A percentile compares a stretch with the other conserved stretches of the same genome.
Evolutionary conservation across 2,329 filamentous ascomycete species (phyloP).

Genomic region (Penicillium sp.): DNA sequence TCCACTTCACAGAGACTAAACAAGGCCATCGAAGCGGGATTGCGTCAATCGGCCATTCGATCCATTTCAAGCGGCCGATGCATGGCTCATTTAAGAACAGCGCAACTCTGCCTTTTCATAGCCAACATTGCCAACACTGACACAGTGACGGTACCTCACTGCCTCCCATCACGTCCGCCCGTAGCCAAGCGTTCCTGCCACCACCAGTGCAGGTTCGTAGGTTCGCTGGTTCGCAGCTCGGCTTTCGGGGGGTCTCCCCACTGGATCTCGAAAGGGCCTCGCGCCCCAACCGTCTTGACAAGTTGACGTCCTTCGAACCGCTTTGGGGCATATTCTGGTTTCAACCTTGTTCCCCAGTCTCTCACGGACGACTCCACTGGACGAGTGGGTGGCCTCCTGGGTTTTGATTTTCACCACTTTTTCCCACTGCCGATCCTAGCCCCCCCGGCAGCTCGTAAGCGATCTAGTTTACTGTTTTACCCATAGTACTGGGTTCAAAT

Average conservation of each 20-base stretch:
- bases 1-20: too few relatives aligned
- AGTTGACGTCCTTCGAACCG: constrained; percentile 9
- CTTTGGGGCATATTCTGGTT: constrained; percentile 12
- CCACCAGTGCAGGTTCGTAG: too few relatives aligned
- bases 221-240: neutral
- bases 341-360: constrained; percentile 17
- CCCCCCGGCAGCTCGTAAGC: constrained; percentile 7
- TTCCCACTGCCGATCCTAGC: constrained; percentile 14
- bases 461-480: constrained; percentile 16
- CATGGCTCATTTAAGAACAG: too few relatives aligned
- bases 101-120: too few relatives aligned
- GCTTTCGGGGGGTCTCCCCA: constrained; percentile 2
- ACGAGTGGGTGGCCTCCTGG: constrained; percentile 10
- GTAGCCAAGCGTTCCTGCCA: too few relatives aligned
- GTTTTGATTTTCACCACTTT: constrained; percentile 11
- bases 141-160: too few relatives aligned
- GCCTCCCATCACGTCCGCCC: too few relatives aligned
- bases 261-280: neutral
- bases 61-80: too few relatives aligned
- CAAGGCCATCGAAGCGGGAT: too few relatives aligned
- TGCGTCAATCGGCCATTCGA: too few relatives aligned
- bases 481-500: constrained; percentile 14
- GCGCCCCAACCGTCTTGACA: constrained; percentile 5
- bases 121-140: too few relatives aligned
- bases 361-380: constrained; percentile 10